These are phyloP conservation scores for Podospora fimiseda DNA, from an alignment of 495 filamentous ascomycete genomes.

Conservation along the genomic window DNA sequence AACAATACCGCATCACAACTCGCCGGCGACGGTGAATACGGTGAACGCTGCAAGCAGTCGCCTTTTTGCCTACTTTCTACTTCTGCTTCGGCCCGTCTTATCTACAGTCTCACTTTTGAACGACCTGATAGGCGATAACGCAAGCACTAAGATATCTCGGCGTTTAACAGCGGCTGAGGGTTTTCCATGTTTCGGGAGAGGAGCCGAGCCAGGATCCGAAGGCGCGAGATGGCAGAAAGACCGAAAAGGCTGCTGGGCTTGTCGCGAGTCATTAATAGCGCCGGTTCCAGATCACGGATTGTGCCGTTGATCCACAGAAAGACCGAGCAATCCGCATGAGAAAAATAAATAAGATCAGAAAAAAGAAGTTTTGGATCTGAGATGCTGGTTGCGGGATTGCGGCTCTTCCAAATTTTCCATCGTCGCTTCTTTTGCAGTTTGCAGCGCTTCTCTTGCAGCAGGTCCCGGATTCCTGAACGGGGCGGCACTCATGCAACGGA, in stretches of 20 bases:
- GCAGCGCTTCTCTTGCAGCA: not conserved
- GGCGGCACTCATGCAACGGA: constrained; percentile 18
- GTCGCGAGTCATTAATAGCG: constrained; percentile 14
- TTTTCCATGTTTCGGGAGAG: constrained; percentile 8
- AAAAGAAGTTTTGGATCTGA: no score
- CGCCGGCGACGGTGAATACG: no score
- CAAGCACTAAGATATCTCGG: not conserved
- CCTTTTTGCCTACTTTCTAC: not conserved
- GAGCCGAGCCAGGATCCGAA: not conserved
- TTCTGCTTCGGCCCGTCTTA: not conserved
- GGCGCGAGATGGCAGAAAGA: constrained; percentile 8
- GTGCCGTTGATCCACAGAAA: constrained; percentile 18
- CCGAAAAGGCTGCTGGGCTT: not conserved
- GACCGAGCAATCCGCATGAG: constrained; percentile 14
- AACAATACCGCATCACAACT: no score
- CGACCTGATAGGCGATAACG: not conserved
- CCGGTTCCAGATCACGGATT: constrained; percentile 5
- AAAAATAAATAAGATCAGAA: not conserved
- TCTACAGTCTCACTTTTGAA: not conserved
- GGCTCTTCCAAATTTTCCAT: no score
- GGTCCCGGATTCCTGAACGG: constrained; percentile 1
- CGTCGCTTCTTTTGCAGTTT: no score
- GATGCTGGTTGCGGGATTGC: no score
- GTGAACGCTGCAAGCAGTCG: no score
- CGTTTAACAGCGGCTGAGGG: not conserved